Evolutionary conservation across 2,329 filamentous ascomycete genomes (phyloP).

Genomic region (Ophiostoma sp.): DNA sequence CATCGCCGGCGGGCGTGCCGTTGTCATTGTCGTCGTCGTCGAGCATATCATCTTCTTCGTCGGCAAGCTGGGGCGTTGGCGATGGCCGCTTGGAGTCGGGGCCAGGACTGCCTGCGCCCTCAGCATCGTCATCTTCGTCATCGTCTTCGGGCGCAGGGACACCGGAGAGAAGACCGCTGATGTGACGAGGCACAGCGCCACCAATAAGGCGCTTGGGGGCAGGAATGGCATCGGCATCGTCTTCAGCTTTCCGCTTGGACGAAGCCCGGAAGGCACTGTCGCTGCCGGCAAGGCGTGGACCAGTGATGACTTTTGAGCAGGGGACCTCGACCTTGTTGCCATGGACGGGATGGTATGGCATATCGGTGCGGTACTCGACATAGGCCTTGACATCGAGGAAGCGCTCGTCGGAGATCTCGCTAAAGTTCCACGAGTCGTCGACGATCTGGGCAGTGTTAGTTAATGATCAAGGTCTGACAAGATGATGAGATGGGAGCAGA

Average conservation of each 20-base stretch:
- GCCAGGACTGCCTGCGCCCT: conserved; percentile 15
- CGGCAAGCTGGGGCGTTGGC: conserved; percentile 19
- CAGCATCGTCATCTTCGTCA: conserved; percentile 29
- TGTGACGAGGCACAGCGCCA: conserved; percentile 38
- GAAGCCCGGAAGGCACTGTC: conserved; percentile 19
- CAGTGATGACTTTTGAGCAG: conserved; percentile 30
- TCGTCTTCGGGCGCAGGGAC: conserved; percentile 29
- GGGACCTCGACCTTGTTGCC: conserved; percentile 33
- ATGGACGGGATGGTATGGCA: conserved; percentile 30
- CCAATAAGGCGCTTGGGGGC: conserved; percentile 43
- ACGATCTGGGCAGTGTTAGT: conserved; percentile 23
- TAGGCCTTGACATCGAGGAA: conserved; percentile 27
- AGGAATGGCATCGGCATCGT: conserved; percentile 46
- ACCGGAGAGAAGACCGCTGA: conserved; percentile 38
- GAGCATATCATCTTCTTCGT: conserved; percentile 23
- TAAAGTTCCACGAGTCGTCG: conserved; percentile 26
- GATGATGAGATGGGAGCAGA: not conserved
- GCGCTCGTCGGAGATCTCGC: conserved; percentile 26
- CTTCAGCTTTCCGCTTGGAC: conserved; percentile 49
- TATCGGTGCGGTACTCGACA: conserved; percentile 26
- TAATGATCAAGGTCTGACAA: not conserved
- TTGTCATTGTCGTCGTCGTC: conserved; percentile 23
- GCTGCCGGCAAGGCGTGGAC: conserved; percentile 17
- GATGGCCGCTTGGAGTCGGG: conserved; percentile 22
- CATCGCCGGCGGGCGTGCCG: conserved; percentile 22